Evolutionary conservation across 257 asterid species (phyloP), one percentile per base, ranked within the genome.

Genomic region (Oldenlandia corymbosa): DNA sequence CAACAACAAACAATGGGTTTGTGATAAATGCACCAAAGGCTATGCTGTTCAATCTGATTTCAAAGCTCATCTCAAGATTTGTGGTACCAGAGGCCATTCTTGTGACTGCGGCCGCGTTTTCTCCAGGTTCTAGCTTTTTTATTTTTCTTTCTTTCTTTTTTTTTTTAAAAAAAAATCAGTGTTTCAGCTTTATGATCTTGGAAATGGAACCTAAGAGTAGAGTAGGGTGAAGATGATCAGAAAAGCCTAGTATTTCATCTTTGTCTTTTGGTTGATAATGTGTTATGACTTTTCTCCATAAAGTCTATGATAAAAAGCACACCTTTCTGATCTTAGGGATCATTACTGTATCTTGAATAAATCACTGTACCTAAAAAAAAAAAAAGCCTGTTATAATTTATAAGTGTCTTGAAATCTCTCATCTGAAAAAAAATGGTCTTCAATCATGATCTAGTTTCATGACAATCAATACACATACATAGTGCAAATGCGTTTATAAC

Each of bases 1-100:
- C 45, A 78, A 78, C 27, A 48, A 75, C 24, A 78, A 78, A 36
- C 75, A 78, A 20, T 78, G 80, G 77, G 75, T 75, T 67, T 79
- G 81, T 62, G 72, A 54, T 23, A 76, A 76, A 60, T 75, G 81
- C 45, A 66, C 73, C 0, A 79, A 76, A 70, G 82, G 80, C 1
- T 79, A 79, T 67, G 84, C 82, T 34, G 82, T 76, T 64, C 84
- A 79, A 13, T 79, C 82, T 3, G 84, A 79, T 65, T 73, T 55
- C 23, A 78, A 76, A 50, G 82, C 84, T 71, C 84, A 76, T 59
- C 41, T 73, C 75, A 79, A 79, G 67, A 79, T 79, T 16, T 79
- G 84, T 70, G 84, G 85, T 0, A 80, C 82, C 10, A 62, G 81
- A 68, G 85, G 82, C 39, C 82, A 73, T 54, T 76, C 80, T 65